phyloP scores from a whole-genome alignment of 148 eudicot species.

The Chenopodium album region DNA sequence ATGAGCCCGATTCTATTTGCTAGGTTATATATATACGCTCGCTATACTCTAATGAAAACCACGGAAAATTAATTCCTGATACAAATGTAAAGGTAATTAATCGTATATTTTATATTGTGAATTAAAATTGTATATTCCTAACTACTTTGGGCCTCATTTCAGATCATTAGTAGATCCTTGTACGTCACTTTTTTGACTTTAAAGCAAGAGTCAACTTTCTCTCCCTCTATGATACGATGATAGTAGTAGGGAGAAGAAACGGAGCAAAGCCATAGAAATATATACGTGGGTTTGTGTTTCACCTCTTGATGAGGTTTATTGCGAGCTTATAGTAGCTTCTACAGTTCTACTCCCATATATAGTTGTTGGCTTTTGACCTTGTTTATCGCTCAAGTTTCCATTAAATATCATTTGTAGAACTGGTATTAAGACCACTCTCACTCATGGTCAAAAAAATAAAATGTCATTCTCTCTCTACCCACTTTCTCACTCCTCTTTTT shows the following conservation, averaged over 20 bases:
- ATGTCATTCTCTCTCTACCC: too few species aligned
- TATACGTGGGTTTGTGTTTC: slow-evolving; percentile 30
- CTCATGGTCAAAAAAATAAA: too few species aligned
- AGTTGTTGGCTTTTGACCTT: slow-evolving; percentile 24
- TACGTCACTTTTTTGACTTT: slow-evolving; percentile 57
- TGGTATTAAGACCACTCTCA: too few species aligned
- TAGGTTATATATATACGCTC: too few species aligned
- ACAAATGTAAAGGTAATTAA: too few species aligned
- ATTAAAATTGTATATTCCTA: slow-evolving; percentile 35
- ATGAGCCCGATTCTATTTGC: too few species aligned
- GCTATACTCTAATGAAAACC: too few species aligned
- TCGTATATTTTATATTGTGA: too few species aligned
- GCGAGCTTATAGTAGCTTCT: neutral
- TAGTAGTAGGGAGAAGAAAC: neutral
- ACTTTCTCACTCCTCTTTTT: too few species aligned
- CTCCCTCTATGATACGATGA: slow-evolving; percentile 8
- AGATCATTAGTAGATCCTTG: slow-evolving; percentile 52
- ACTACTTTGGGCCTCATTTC: slow-evolving; percentile 48
- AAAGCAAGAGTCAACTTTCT: slow-evolving; percentile 46
- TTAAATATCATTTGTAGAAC: too few species aligned
- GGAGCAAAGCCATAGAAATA: slow-evolving; percentile 4
- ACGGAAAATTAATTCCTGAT: too few species aligned
- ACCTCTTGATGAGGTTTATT: slow-evolving; percentile 16
- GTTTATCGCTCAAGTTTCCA: neutral
- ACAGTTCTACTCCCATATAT: neutral